Percentiles rank a stretch among this genome's conserved stretches.
These are phyloP conservation scores for Pichia cactophila DNA, from an alignment of 1,139 yeast species.

Conservation along the genomic window DNA sequence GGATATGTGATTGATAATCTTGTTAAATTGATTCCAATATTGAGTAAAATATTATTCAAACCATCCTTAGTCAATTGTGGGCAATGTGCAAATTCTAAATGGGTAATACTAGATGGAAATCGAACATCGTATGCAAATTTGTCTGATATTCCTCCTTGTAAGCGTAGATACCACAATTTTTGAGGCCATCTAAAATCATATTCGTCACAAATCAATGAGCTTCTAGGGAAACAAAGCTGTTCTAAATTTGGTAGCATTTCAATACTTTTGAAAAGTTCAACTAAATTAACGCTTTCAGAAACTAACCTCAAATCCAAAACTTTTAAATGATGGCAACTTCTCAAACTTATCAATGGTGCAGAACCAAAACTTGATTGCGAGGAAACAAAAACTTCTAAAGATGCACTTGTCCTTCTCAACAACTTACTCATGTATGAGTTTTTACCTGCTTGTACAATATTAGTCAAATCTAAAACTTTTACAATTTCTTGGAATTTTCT, in stretches of 20 bases:
- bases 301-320: slow-evolving; percentile 79
- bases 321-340: slow-evolving; percentile 56
- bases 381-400: slow-evolving; percentile 65
- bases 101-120: slow-evolving; percentile 66
- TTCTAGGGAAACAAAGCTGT: slow-evolving; percentile 79
- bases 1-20: slow-evolving; percentile 72
- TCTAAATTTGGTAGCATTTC: slow-evolving; percentile 54
- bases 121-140: slow-evolving; percentile 59
- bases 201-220: slow-evolving; percentile 70
- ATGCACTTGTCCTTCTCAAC: slow-evolving; percentile 62
- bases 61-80: slow-evolving; percentile 57
- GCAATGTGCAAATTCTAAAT: slow-evolving; percentile 79
- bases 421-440: slow-evolving; percentile 83
- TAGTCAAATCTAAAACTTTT: slow-evolving; percentile 56
- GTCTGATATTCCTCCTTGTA: slow-evolving; percentile 86
- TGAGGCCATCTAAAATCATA: slow-evolving; percentile 69
- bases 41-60: slow-evolving; percentile 49
- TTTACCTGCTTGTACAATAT: slow-evolving; percentile 85
- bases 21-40: slow-evolving; percentile 58
- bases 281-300: slow-evolving; percentile 80
- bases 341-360: slow-evolving; percentile 74
- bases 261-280: slow-evolving; percentile 71
- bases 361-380: slow-evolving; percentile 94
- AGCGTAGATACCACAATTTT: slow-evolving; percentile 56
- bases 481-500: slow-evolving; percentile 31